These are phyloP conservation scores for sunflower (Helianthus annuus) DNA, from an alignment of 129 eudicot genomes.

Conservation along the genomic window HanXRQr2.0-SUNRISE NC_035441.2:100428727-100429226, in stretches of 20 bases:
- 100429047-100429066: slow-evolving; percentile 25
- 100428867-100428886: neutral
- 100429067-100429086: slow-evolving; percentile 28
- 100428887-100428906: neutral
- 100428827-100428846: too few species aligned
- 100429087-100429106: slow-evolving; percentile 3
- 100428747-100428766: too few species aligned
- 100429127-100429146: neutral
- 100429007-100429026: slow-evolving; percentile 99
- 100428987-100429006: slow-evolving; percentile 88
- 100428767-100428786: too few species aligned
- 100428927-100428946: neutral
- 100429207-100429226: neutral
- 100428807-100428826: too few species aligned
- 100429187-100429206: neutral
- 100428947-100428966: slow-evolving; percentile 17
- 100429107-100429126: neutral
- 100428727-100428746: too few species aligned
- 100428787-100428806: too few species aligned
- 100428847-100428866: too few species aligned
- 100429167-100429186: slow-evolving; percentile 5
- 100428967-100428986: slow-evolving; percentile 70
- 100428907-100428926: neutral
- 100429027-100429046: slow-evolving; percentile 78
- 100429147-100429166: neutral